Evolutionary conservation across 768 basidiomycete species (phyloP).

Genomic region (Zangia roseola): DNA sequence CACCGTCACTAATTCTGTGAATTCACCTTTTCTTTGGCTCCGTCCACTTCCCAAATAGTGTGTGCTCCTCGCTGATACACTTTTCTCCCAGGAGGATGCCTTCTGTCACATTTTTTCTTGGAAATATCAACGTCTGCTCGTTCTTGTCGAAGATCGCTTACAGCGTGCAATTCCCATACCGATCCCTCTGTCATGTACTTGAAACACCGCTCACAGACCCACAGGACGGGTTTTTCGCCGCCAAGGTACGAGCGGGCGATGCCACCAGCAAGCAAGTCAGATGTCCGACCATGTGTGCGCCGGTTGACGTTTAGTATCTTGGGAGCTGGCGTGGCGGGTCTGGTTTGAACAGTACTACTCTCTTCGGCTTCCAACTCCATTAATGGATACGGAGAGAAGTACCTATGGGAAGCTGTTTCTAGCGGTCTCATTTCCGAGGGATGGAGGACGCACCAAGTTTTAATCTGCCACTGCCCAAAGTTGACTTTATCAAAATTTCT

Average conservation of each 20-base stretch:
- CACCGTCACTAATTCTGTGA: neutral
- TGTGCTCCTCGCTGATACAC: constrained; percentile 90
- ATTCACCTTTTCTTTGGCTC: constrained; percentile 75
- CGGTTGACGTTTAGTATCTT: constrained; percentile 53
- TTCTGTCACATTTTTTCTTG: constrained; percentile 66
- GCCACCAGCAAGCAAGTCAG: constrained; percentile 68
- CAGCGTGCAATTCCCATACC: constrained; percentile 69
- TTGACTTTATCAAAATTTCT: constrained; percentile 86
- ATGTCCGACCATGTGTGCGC: constrained; percentile 70
- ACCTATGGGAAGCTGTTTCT: constrained; percentile 48
- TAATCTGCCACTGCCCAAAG: constrained; percentile 84
- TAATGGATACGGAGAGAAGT: constrained; percentile 90
- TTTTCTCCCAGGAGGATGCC: constrained; percentile 81
- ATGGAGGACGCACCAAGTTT: constrained; percentile 70
- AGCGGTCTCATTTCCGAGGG: neutral
- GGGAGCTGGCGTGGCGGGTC: constrained; percentile 24
- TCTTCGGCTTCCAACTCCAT: constrained; percentile 67
- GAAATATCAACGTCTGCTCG: constrained; percentile 10
- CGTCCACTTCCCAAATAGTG: constrained; percentile 96
- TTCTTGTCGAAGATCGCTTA: constrained; percentile 32
- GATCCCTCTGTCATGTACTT: constrained; percentile 86
- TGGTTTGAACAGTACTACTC: constrained; percentile 22
- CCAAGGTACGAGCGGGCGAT: constrained; percentile 44
- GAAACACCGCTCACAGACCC: constrained; percentile 93
- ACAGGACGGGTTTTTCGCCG: constrained; percentile 57